These are phyloP conservation scores for Anisodus tanguticus DNA, from an alignment of 257 asterid genomes.

Conservation along the genomic window DNA sequence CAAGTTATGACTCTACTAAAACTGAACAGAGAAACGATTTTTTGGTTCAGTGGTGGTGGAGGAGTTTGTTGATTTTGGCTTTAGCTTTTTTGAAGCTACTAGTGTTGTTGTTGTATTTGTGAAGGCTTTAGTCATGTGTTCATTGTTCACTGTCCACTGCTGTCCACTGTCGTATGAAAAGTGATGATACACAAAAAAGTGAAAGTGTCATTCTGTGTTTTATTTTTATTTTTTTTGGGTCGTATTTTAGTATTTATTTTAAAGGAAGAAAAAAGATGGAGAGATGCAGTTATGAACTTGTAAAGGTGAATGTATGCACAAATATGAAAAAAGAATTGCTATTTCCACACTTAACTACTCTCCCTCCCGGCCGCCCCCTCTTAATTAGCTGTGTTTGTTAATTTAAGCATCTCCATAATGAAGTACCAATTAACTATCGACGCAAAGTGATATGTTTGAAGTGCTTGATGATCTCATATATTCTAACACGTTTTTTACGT, in stretches of 20 bases:
- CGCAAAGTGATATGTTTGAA: no score
- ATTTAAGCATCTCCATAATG: not conserved
- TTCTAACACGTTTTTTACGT: no score
- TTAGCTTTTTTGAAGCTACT: constrained; percentile 29
- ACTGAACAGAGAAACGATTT: not conserved
- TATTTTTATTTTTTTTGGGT: not conserved
- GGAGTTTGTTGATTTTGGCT: constrained; percentile 31
- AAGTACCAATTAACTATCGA: no score
- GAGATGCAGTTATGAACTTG: not conserved
- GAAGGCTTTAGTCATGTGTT: constrained; percentile 58
- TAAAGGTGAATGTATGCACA: not conserved
- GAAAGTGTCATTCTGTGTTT: constrained; percentile 12
- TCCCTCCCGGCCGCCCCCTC: not conserved
- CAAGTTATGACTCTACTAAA: not conserved
- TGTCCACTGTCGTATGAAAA: constrained; percentile 12
- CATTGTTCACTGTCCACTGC: not conserved
- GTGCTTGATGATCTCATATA: no score
- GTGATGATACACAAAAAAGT: constrained; percentile 12
- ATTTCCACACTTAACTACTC: not conserved
- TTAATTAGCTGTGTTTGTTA: not conserved
- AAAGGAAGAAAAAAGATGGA: not conserved
- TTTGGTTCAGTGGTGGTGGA: not conserved
- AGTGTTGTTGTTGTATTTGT: constrained; percentile 38
- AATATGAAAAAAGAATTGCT: not conserved
- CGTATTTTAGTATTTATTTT: not conserved